Percentiles rank a stretch among this genome's conserved stretches.
Conservation (phyloP, 2,329 filamentous ascomycete species). For the Pezicula radicicola region DNA sequence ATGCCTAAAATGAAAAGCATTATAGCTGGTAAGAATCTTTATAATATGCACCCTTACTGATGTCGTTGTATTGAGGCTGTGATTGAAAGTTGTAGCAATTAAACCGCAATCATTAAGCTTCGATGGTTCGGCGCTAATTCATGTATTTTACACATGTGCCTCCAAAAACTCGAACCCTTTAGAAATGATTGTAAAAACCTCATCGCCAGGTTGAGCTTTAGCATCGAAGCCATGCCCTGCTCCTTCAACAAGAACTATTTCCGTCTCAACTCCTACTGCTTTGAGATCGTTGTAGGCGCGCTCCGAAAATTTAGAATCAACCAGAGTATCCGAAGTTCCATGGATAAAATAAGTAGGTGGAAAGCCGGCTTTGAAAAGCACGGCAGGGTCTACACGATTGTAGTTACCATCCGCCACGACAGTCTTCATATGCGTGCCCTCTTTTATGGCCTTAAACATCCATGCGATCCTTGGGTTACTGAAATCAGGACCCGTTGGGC, state of each 20-base stretch:
- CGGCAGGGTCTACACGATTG: neutral
- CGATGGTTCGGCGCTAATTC: too few species aligned
- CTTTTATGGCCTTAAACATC: neutral
- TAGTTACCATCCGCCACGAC: neutral
- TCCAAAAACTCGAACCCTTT: neutral
- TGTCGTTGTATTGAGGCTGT: neutral
- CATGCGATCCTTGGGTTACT: neutral
- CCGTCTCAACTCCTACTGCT: neutral
- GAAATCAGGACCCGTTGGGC: neutral
- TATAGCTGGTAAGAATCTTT: too few species aligned
- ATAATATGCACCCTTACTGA: too few species aligned
- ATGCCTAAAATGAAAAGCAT: too few species aligned
- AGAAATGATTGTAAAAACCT: neutral
- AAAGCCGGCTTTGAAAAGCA: neutral
- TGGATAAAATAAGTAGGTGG: constrained; percentile 4
- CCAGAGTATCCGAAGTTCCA: constrained; percentile 1
- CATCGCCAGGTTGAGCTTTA: neutral
- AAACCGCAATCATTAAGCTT: too few species aligned
- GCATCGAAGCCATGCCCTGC: constrained; percentile 2
- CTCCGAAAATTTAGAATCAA: neutral
- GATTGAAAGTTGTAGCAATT: neutral
- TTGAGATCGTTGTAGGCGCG: neutral
- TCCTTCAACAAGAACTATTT: constrained; percentile 1
- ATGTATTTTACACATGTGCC: neutral
- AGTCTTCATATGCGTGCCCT: neutral